Evolutionary conservation across 345 rosid genomes (phyloP).

Genomic region (Eucalyptus urophylla): DNA sequence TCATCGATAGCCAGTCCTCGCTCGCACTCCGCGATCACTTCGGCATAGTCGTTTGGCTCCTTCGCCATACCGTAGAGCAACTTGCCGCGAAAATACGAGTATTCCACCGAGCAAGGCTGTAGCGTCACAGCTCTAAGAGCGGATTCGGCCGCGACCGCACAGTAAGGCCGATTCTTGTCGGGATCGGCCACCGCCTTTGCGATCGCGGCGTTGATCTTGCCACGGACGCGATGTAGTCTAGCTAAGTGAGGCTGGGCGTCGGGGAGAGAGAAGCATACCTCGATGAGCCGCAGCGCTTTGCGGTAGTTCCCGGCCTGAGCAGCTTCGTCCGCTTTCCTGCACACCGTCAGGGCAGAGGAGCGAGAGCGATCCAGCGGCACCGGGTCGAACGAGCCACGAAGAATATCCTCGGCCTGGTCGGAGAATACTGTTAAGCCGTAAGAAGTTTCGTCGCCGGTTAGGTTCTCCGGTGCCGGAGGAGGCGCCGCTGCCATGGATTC

Average conservation of each 20-base stretch:
- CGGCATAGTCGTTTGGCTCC: slow-evolving; percentile 66
- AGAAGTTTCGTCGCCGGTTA: too few relatives aligned
- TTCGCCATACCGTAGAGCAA: slow-evolving; percentile 64
- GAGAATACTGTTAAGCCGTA: too few relatives aligned
- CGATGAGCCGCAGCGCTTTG: slow-evolving; percentile 57
- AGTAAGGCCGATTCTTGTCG: slow-evolving; percentile 44
- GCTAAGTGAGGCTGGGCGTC: slow-evolving; percentile 26
- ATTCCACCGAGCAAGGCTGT: slow-evolving; percentile 60
- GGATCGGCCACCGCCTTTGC: slow-evolving; percentile 63
- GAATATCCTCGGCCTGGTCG: too few relatives aligned
- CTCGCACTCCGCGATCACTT: slow-evolving; percentile 75
- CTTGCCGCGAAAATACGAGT: slow-evolving; percentile 66
- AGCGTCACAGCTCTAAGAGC: slow-evolving; percentile 54
- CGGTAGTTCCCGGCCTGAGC: too few relatives aligned
- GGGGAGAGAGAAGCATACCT: slow-evolving; percentile 31
- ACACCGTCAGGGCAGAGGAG: too few relatives aligned
- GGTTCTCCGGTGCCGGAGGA: too few relatives aligned
- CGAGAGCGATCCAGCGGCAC: too few relatives aligned
- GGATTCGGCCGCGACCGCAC: slow-evolving; percentile 52
- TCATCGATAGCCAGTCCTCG: slow-evolving; percentile 55
- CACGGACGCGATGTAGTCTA: slow-evolving; percentile 54
- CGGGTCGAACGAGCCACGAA: too few relatives aligned
- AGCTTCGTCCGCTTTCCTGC: too few relatives aligned
- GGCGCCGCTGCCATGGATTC: too few relatives aligned
- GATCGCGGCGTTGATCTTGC: slow-evolving; percentile 53